These are phyloP conservation scores for Dendrobium chrysotoxum DNA, from an alignment of 106 monocot genomes.

Conservation along the genomic window DNA sequence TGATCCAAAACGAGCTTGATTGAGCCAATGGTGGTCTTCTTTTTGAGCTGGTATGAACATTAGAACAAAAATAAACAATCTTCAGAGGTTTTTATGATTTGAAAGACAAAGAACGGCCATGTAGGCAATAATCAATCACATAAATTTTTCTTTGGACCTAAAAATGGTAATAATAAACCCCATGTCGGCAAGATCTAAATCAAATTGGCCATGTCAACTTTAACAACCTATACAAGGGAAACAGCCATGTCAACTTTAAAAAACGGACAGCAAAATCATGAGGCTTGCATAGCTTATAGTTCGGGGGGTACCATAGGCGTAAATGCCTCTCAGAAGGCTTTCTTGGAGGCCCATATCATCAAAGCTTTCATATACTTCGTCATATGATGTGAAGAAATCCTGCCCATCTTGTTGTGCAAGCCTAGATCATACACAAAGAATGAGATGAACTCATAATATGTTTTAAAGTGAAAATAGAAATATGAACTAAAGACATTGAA, in stretches of 20 bases:
- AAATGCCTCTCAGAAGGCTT: slow-evolving; percentile 57
- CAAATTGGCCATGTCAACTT: too few relatives aligned
- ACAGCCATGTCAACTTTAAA: neutral
- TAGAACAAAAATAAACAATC: neutral
- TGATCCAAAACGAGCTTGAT: neutral
- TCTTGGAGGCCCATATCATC: slow-evolving; percentile 65
- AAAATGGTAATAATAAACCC: neutral
- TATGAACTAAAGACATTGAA: neutral
- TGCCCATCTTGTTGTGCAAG: slow-evolving; percentile 18
- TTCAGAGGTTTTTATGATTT: neutral
- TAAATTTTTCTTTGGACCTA: neutral
- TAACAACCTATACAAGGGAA: slow-evolving; percentile 33
- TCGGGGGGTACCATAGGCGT: slow-evolving; percentile 41
- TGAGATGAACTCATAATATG: neutral
- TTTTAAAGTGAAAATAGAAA: neutral
- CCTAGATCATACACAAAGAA: slow-evolving; percentile 2
- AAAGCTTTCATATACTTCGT: slow-evolving; percentile 59
- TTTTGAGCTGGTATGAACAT: neutral
- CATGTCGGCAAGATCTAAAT: too few relatives aligned
- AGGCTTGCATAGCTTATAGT: neutral
- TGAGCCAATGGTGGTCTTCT: too few relatives aligned
- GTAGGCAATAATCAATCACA: neutral
- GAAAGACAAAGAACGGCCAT: neutral
- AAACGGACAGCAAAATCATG: neutral
- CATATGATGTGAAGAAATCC: slow-evolving; percentile 53